Conservation (phyloP, 2,329 filamentous ascomycete species). For the Pyrenophora graminea region DNA sequence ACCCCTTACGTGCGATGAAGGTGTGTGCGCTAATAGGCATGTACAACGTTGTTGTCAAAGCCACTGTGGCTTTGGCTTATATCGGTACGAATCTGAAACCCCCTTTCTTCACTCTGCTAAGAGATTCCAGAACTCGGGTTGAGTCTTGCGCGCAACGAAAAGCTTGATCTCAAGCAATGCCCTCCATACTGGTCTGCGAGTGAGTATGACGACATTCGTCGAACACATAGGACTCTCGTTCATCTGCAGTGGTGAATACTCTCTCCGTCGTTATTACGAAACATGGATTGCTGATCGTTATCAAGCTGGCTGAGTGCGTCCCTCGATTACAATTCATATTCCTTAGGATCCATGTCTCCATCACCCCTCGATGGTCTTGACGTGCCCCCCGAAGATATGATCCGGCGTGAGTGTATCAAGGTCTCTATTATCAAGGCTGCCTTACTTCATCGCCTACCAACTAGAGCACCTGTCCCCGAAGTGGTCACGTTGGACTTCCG, state of each 20-base stretch:
- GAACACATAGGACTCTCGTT: constrained; percentile 21
- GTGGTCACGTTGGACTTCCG: constrained; percentile 12
- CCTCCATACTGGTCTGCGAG: background rate
- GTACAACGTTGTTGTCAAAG: constrained; percentile 28
- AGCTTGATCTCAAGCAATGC: background rate
- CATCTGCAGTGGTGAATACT: constrained; percentile 14
- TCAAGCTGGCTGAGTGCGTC: constrained; percentile 24
- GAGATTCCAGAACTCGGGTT: constrained; percentile 18
- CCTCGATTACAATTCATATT: constrained; percentile 14
- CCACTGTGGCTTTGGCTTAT: constrained; percentile 21
- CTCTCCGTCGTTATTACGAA: background rate
- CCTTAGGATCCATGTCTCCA: background rate
- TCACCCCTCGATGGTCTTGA: constrained; percentile 7
- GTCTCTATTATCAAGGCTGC: constrained; percentile 26
- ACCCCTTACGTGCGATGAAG: constrained; percentile 27
- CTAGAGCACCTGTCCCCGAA: constrained; percentile 5
- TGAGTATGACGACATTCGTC: constrained; percentile 15
- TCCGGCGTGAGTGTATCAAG: constrained; percentile 22
- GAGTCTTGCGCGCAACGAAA: constrained; percentile 14
- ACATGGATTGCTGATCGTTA: background rate
- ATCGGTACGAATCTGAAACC: constrained; percentile 12
- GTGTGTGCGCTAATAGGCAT: constrained; percentile 23
- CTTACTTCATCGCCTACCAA: constrained; percentile 15
- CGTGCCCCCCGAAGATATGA: constrained; percentile 5
- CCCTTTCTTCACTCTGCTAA: background rate